Evolutionary conservation across 139 green algal genomes (phyloP).

Genomic region (Volvox africanus): DNA sequence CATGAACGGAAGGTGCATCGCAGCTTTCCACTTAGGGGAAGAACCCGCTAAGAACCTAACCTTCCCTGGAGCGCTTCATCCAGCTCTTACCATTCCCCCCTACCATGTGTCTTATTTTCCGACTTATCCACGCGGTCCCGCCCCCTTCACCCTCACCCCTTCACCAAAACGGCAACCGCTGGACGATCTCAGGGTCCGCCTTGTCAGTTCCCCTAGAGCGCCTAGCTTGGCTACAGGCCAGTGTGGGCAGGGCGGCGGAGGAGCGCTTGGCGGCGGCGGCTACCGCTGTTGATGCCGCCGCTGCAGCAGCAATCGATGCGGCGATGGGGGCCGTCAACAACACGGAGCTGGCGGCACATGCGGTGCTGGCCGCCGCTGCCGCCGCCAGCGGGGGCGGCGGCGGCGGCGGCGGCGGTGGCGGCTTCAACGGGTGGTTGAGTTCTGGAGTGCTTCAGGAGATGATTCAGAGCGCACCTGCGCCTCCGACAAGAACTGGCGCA

Average conservation of each 20-base stretch:
- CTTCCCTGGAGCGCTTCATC: too few relatives aligned
- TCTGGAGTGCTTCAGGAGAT: background rate
- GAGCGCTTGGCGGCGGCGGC: slow-evolving; percentile 20
- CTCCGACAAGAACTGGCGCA: too few relatives aligned
- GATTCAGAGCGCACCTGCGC: background rate
- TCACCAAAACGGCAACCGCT: too few relatives aligned
- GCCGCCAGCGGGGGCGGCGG: background rate
- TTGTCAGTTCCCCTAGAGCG: slow-evolving; percentile 11
- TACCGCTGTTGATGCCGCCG: background rate
- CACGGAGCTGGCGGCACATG: background rate
- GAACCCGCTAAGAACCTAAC: too few relatives aligned
- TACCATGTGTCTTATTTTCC: background rate
- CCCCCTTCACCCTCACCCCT: background rate
- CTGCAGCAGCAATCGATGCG: background rate
- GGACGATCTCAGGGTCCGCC: background rate
- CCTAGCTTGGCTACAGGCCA: background rate
- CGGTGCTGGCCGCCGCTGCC: background rate
- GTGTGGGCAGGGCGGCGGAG: slow-evolving; percentile 39
- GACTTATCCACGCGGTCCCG: background rate
- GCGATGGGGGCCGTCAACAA: background rate
- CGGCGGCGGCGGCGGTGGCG: background rate
- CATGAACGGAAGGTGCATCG: too few relatives aligned
- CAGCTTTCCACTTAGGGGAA: too few relatives aligned
- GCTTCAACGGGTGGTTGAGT: background rate
- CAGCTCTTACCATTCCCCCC: background rate